These are phyloP conservation scores for Cyclotella sp. DNA, from an alignment of 108 stramenopile species.

Conservation along the genomic window DNA sequence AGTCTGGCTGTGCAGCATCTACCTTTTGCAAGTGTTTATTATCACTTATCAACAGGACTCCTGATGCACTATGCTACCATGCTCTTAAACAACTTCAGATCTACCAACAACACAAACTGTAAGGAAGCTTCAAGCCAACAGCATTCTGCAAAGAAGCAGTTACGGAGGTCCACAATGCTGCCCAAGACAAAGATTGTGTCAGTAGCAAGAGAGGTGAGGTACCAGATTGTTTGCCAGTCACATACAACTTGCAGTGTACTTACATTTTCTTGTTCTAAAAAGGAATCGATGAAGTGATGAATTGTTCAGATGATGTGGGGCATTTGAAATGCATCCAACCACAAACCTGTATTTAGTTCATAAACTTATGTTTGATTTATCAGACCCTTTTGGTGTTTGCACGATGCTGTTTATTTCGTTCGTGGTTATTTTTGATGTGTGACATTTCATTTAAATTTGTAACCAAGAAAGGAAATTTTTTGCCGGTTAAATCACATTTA, in stretches of 20 bases:
- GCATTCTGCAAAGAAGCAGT: slow-evolving; percentile 88
- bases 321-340: not conserved
- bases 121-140: slow-evolving; percentile 82
- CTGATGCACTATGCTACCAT: no score
- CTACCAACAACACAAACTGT: slow-evolving; percentile 72
- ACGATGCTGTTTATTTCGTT: no score
- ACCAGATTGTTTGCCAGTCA: not conserved
- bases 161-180: slow-evolving; percentile 46
- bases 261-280: not conserved
- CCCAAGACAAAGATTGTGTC: slow-evolving; percentile 19
- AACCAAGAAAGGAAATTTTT: no score
- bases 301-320: not conserved
- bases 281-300: slow-evolving; percentile 16
- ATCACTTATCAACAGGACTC: no score
- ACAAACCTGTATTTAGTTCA: not conserved
- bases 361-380: not conserved
- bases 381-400: no score
- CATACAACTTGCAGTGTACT: not conserved
- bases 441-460: no score
- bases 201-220: slow-evolving; percentile 47
- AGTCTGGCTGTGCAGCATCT: no score
- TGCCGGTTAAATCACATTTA: no score
- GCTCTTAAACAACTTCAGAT: slow-evolving; percentile 28
- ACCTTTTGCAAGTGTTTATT: no score
- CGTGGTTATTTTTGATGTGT: no score